Conservation (phyloP, 805 yeast genomes). For the Starmerella bacillaris region DNA sequence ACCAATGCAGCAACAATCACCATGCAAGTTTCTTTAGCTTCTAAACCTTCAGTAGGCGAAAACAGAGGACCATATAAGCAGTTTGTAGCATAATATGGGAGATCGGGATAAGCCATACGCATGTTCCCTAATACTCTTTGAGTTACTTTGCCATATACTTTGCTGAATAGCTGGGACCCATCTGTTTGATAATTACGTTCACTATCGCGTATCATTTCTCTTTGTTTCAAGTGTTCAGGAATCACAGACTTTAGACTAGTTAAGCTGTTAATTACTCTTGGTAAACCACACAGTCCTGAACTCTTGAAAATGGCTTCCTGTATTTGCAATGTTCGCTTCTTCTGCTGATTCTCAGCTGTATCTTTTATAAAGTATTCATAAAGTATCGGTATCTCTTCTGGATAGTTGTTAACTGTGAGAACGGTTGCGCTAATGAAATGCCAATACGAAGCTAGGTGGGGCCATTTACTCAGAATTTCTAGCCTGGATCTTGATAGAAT, state of each 20-base stretch:
- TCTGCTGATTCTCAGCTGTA: constrained; percentile 15
- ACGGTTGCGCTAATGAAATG: constrained; percentile 65
- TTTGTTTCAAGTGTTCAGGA: constrained; percentile 32
- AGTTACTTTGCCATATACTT: constrained; percentile 59
- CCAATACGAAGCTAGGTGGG: constrained; percentile 45
- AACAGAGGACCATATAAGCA: constrained; percentile 65
- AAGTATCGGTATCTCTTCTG: constrained; percentile 59
- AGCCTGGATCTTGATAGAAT: constrained; percentile 39
- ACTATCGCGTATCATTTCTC: constrained; percentile 17
- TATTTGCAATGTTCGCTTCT: constrained; percentile 33
- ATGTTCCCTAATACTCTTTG: constrained; percentile 49
- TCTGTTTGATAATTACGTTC: constrained; percentile 20
- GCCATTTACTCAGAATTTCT: constrained; percentile 35
- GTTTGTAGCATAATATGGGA: constrained; percentile 53
- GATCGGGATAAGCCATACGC: constrained; percentile 63
- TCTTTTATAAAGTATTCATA: constrained; percentile 45
- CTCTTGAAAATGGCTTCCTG: constrained; percentile 67
- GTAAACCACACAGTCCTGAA: constrained; percentile 66
- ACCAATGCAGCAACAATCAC: constrained; percentile 63
- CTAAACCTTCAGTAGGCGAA: constrained; percentile 44
- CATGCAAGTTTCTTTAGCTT: constrained; percentile 53
- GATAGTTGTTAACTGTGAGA: constrained; percentile 62
- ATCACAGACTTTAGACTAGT: constrained; percentile 46
- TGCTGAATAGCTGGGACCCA: constrained; percentile 55
- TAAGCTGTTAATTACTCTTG: constrained; percentile 66